These are phyloP conservation scores for Salix caprea DNA, from an alignment of 345 rosid genomes.

Conservation along the genomic window DNA sequence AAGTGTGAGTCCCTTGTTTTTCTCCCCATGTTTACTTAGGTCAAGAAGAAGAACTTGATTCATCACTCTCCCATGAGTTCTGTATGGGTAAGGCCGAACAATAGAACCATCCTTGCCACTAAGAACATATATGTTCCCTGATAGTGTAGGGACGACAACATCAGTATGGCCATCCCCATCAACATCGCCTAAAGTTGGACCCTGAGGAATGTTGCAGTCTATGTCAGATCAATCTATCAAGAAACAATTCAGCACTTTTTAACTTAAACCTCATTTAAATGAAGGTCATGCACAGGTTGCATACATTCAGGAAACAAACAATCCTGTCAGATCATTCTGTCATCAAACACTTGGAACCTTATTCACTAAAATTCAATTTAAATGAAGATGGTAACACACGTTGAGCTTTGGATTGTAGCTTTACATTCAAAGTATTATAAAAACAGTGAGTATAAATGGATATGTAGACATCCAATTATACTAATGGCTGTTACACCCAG, in stretches of 20 bases:
- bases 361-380: not conserved
- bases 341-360: not conserved
- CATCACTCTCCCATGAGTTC: slow-evolving; percentile 98
- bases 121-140: slow-evolving; percentile 87
- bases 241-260: slow-evolving; percentile 1
- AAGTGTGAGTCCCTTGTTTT: slow-evolving; percentile 80
- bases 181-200: slow-evolving; percentile 87
- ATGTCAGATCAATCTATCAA: slow-evolving; percentile 11
- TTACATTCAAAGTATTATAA: not conserved
- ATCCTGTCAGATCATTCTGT: not conserved
- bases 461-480: no score
- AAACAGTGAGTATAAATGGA: not conserved
- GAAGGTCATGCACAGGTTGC: not conserved
- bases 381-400: no score
- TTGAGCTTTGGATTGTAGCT: not conserved
- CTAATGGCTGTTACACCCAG: no score
- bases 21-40: slow-evolving; percentile 69
- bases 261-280: not conserved
- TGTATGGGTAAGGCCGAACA: slow-evolving; percentile 87
- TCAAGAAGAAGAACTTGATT: slow-evolving; percentile 97
- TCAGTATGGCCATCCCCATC: slow-evolving; percentile 97
- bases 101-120: slow-evolving; percentile 90
- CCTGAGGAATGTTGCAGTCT: slow-evolving; percentile 45
- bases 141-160: slow-evolving; percentile 84
- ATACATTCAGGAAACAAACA: not conserved